Evolutionary conservation across 305 asterid genomes (phyloP), one percentile per base, ranked within the genome.

Genomic region (Fraxinus latifolia): DNA sequence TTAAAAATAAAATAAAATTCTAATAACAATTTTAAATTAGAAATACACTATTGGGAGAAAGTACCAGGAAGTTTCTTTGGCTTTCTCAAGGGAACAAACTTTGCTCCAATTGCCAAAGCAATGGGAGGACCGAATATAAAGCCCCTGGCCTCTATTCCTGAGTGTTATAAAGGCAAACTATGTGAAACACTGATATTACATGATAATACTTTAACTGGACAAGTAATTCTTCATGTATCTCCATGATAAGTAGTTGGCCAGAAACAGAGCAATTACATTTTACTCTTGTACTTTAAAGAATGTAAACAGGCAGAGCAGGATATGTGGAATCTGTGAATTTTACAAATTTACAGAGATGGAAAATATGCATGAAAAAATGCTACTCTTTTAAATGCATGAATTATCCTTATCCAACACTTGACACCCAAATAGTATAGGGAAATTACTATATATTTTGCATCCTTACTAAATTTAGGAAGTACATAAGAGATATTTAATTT

Each of bases 101-200:
- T 93, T 60, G 97, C 97, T 47, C 97, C 97, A 76, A 93, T 91
- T 36, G 97, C 95, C 83, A 92, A 87, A 44, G 97, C 97, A 82
- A 93, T 92, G 65, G 97, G 91, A 67, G 97, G 91, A 29, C 97
- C 97, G 78, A 93, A 93, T 82, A 93, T 90, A 76, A 93, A 93
- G 27, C 97, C 97, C 1, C 95, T 91, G 78, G 97, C 97, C 89
- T 93, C 97, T 33, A 93, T 88, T 55, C 97, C 97, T 93, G 86
- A 79, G 39, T 55, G 72, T 8, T 9, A 71, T 65, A 58, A 31
- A 77, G 36, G 53, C 21, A 8, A 17, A 15, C 74, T 17, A 62
- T 55, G 77, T 21, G 23, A 5, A 17, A 17, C 7, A 11, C 25
- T 39, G 23, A 36, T 77, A 74, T 55, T 53, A 67, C 50, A 27